Percentiles rank a stretch among this genome's conserved stretches.
These are phyloP conservation scores for Gossypium aridum DNA, from an alignment of 441 rosid species.

Conservation along the genomic window DNA sequence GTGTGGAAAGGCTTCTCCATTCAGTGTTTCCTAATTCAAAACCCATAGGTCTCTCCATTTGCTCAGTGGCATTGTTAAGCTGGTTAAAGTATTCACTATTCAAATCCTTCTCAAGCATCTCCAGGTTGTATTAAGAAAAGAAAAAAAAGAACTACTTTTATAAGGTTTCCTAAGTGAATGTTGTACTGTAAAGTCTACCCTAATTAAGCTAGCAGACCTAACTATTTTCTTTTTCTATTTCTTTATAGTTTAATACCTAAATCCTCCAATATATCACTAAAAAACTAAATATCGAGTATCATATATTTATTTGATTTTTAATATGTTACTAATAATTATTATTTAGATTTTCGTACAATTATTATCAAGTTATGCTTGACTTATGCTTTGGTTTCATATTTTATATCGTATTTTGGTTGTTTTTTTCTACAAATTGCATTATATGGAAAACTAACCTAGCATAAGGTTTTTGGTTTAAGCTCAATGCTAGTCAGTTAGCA, in stretches of 20 bases:
- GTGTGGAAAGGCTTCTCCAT: neutral
- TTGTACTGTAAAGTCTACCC: neutral
- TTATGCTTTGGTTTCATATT: no score
- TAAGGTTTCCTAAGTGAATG: neutral
- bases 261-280: neutral
- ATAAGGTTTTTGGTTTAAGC: no score
- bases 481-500: no score
- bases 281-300: neutral
- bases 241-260: neutral
- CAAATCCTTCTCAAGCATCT: neutral
- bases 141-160: neutral
- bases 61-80: no score
- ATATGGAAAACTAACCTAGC: no score
- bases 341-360: no score
- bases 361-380: no score
- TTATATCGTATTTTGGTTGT: no score
- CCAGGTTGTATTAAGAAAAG: neutral
- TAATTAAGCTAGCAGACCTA: neutral
- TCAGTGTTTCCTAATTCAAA: neutral
- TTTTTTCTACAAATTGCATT: no score
- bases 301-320: neutral
- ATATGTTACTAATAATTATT: neutral
- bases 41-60: neutral
- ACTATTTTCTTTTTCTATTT: neutral
- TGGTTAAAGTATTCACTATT: slow-evolving; percentile 1